These are phyloP conservation scores for Starmerella vitae DNA, from an alignment of 805 yeast genomes.

Conservation along the genomic window DNA sequence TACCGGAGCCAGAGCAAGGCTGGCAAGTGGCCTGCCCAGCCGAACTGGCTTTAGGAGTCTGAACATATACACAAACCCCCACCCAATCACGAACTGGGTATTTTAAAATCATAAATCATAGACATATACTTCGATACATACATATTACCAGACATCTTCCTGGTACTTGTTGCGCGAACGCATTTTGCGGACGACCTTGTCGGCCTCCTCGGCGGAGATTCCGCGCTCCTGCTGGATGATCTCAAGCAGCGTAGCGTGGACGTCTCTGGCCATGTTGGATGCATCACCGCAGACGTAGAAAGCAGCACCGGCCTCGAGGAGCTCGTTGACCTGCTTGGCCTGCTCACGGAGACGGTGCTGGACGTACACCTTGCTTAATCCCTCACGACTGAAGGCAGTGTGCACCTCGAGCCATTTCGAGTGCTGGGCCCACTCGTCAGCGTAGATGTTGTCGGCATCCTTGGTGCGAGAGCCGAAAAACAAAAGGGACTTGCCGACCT, in stretches of 20 bases:
- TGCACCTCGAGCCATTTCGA: conserved; percentile 36
- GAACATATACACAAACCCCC: too few species aligned
- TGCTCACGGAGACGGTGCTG: conserved; percentile 55
- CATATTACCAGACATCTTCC: conserved; percentile 85
- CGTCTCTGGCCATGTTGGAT: conserved; percentile 87
- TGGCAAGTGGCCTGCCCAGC: too few species aligned
- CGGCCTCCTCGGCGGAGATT: conserved; percentile 54
- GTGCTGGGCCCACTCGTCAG: conserved; percentile 79
- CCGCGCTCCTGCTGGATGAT: conserved; percentile 52
- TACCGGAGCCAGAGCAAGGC: too few species aligned
- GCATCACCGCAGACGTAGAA: conserved; percentile 98
- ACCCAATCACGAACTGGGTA: too few species aligned
- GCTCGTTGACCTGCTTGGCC: conserved; percentile 37
- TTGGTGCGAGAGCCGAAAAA: conserved; percentile 80
- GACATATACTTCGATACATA: too few species aligned
- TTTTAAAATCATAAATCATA: too few species aligned
- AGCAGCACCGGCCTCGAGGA: conserved; percentile 58
- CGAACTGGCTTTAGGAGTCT: too few species aligned
- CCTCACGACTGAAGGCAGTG: conserved; percentile 80
- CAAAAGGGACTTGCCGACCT: conserved; percentile 58
- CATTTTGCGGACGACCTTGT: conserved; percentile 61
- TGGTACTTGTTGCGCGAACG: conserved; percentile 81
- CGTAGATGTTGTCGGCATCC: conserved; percentile 70
- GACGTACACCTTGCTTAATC: conserved; percentile 53
- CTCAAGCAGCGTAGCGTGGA: conserved; percentile 51